Base-by-base conservation (phyloP, 805 yeast species). In the Jamesozyma lodderae region DNA sequence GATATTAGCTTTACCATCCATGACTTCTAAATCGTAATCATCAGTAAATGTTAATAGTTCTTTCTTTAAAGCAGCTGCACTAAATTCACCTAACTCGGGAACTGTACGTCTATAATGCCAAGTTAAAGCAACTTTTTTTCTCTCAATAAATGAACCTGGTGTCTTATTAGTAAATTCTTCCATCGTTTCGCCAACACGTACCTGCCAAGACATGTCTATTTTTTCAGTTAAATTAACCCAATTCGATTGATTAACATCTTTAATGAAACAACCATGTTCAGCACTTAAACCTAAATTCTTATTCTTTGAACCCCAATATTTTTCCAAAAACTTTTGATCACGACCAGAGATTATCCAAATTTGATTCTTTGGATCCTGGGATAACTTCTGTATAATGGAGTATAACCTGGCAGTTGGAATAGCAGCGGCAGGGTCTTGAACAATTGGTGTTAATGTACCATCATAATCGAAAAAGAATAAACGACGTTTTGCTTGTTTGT, bases 91-190 rank as follows among this genome's bases (percentile, higher is more conserved):
- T 48, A 86, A 72, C 43, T 82, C 95, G 0, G 97, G 97, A 51
- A 88, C 98, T 1, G 95, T 76, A 38, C 94, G 73, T 50, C 99
- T 75, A 58, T 90, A 92, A 62, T 92, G 99, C 99, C 99, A 92
- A 1, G 97, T 90, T 37, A 92, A 63, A 1, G 98, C 97, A 14
- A 90, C 95, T 52, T 86, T 79, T 60, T 92, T 92, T 52, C 72
- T 72, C 62, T 92, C 99, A 36, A 83, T 79, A 46, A 72, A 72
- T 1, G 96, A 72, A 6, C 96, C 96, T 2, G 95, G 96, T 0
- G 98, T 92, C 45, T 79, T 78, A 33, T 81, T 90, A 0, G 96
- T 86, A 60, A 76, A 87, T 33, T 75, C 67, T 37, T 67, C 73
- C 66, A 83, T 84, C 3, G 84, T 75, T 20, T 76, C 78, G 38